phyloP scores from a whole-genome alignment of 805 yeast species.

The Candida succiphila region DNA sequence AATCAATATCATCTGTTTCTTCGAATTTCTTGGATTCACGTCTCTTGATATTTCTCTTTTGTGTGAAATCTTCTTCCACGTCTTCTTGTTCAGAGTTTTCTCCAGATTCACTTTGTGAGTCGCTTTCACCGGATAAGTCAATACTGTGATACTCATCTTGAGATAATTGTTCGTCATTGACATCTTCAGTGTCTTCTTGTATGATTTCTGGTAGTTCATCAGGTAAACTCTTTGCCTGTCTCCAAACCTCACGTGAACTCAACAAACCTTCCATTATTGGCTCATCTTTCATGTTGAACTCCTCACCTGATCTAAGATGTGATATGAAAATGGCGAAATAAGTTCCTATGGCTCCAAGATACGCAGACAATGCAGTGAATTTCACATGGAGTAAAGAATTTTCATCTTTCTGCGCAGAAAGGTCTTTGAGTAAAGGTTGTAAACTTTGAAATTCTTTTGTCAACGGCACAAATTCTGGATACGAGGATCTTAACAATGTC shows the following conservation, averaged over 20 bases:
- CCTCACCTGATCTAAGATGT: slow-evolving; percentile 40
- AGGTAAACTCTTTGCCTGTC: slow-evolving; percentile 59
- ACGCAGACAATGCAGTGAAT: slow-evolving; percentile 63
- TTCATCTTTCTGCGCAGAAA: slow-evolving; percentile 15
- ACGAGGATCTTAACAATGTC: slow-evolving; percentile 45
- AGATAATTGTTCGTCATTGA: slow-evolving; percentile 9
- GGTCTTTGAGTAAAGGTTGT: slow-evolving; percentile 29
- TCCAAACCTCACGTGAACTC: slow-evolving; percentile 80
- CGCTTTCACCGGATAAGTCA: slow-evolving; percentile 4
- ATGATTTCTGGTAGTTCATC: slow-evolving; percentile 19
- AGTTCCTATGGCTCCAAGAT: slow-evolving; percentile 67
- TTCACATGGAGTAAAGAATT: slow-evolving; percentile 35
- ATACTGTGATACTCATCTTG: slow-evolving; percentile 5
- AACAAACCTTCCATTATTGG: slow-evolving; percentile 84
- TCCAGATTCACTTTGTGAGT: slow-evolving; percentile 10
- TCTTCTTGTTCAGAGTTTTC: slow-evolving; percentile 19
- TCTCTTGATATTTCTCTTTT: slow-evolving; percentile 41
- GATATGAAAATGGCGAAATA: slow-evolving; percentile 70
- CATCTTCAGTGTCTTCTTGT: slow-evolving; percentile 14
- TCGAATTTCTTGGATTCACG: slow-evolving; percentile 37
- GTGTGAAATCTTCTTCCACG: slow-evolving; percentile 40
- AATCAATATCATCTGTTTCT: slow-evolving; percentile 70
- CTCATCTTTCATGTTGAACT: slow-evolving; percentile 63
- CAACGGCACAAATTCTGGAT: slow-evolving; percentile 81
- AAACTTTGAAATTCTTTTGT: slow-evolving; percentile 46